A percentile compares a stretch with the other conserved stretches of the same genome.
Evolutionary conservation across 805 yeast genomes (phyloP).

Genomic region (Schizosaccharomyces pombe): DNA sequence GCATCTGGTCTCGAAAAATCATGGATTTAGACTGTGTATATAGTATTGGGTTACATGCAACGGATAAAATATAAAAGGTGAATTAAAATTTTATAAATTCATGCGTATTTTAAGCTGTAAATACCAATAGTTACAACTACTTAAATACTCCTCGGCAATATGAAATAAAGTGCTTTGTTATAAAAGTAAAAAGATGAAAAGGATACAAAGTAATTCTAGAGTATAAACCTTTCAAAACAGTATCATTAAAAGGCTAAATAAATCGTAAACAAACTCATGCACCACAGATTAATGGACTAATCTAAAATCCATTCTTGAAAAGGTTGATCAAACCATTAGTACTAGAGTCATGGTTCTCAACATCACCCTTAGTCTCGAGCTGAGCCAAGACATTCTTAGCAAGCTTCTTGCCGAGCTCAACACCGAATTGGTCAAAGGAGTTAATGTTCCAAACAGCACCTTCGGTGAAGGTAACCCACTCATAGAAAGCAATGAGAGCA

Average conservation of each 20-base stretch:
- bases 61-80: neutral
- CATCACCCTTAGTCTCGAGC: slow-evolving; percentile 36
- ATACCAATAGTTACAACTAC: no score
- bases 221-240: neutral
- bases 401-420: slow-evolving; percentile 90
- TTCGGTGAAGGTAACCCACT: slow-evolving; percentile 88
- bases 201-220: no score
- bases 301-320: slow-evolving; percentile 29
- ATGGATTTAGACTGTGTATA: neutral
- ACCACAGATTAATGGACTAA: neutral
- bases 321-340: slow-evolving; percentile 85
- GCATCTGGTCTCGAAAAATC: neutral
- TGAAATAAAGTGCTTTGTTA: no score
- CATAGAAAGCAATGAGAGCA: slow-evolving; percentile 91
- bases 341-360: slow-evolving; percentile 61
- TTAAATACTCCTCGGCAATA: no score
- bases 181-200: no score
- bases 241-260: neutral
- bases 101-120: no score
- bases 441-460: slow-evolving; percentile 99
- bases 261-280: no score
- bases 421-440: slow-evolving; percentile 99
- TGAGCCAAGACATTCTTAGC: slow-evolving; percentile 90
- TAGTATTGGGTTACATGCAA: neutral
- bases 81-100: no score